Evolutionary conservation across 768 basidiomycete genomes (phyloP).

Genomic region (Lentinula boryana): DNA sequence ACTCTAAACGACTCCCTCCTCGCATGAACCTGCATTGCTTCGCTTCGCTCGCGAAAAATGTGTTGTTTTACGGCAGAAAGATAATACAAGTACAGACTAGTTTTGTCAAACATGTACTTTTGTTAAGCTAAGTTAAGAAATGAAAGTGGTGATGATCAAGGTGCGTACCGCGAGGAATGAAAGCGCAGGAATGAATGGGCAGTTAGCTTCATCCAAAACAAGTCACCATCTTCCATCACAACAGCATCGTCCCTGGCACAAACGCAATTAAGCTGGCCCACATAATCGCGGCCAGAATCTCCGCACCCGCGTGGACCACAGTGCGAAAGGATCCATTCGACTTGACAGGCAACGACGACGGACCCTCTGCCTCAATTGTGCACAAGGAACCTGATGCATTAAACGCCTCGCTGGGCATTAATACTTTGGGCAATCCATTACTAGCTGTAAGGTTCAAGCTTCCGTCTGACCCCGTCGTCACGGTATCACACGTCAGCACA

Average conservation of each 20-base stretch:
- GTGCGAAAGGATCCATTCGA: not conserved
- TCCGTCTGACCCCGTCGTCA: conserved; percentile 32
- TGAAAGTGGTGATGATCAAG: no score
- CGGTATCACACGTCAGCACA: conserved; percentile 39
- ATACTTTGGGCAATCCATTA: conserved; percentile 40
- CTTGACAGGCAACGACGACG: not conserved
- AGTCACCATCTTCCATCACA: not conserved
- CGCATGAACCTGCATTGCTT: no score
- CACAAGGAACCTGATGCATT: conserved; percentile 12
- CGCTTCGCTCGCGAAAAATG: no score
- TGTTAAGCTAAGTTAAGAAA: no score
- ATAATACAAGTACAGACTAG: no score
- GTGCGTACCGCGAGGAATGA: no score
- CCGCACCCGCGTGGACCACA: not conserved
- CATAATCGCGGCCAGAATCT: conserved; percentile 4
- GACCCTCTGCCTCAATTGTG: conserved; percentile 6
- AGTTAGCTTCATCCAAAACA: no score
- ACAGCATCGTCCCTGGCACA: not conserved
- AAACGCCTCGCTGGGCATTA: conserved; percentile 17
- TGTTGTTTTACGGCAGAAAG: no score
- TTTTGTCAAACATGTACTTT: no score
- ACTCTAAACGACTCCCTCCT: no score
- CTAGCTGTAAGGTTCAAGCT: conserved; percentile 30
- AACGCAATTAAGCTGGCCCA: not conserved
- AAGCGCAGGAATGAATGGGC: no score